phyloP scores from a whole-genome alignment of 805 yeast species.

The Metschnikowia anglica region DNA sequence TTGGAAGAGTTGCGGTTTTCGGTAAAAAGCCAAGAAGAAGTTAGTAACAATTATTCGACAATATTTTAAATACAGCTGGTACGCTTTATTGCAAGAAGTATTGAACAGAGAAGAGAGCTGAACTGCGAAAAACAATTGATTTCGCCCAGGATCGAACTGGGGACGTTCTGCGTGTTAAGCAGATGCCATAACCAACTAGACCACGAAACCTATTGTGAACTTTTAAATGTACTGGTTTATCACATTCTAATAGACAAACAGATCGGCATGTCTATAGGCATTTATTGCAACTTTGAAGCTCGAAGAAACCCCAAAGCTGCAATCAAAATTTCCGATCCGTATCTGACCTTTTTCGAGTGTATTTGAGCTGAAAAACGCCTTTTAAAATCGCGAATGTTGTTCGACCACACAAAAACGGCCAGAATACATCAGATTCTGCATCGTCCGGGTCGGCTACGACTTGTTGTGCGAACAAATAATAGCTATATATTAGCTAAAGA shows the following conservation, averaged over 20 bases:
- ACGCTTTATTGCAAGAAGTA: too few relatives aligned
- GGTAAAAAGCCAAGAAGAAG: constrained; percentile 35
- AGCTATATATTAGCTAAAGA: not conserved
- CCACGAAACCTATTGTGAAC: constrained; percentile 27
- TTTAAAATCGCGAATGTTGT: constrained; percentile 12
- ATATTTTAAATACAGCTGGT: too few relatives aligned
- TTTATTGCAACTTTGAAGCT: too few relatives aligned
- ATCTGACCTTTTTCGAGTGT: constrained; percentile 17
- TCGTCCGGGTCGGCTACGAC: constrained; percentile 15
- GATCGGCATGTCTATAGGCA: too few relatives aligned
- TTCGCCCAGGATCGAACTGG: constrained; percentile 29
- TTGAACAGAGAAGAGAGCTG: too few relatives aligned
- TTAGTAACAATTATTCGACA: too few relatives aligned
- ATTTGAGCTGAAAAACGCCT: constrained; percentile 8
- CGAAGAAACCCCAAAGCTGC: too few relatives aligned
- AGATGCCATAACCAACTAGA: constrained; percentile 28
- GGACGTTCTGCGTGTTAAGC: constrained; percentile 30
- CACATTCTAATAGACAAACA: too few relatives aligned
- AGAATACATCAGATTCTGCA: constrained; percentile 2
- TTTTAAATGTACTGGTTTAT: too few relatives aligned
- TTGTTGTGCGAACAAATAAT: not conserved
- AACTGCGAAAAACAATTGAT: too few relatives aligned
- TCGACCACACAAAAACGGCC: constrained; percentile 18
- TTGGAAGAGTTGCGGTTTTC: constrained; percentile 41
- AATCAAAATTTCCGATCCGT: constrained; percentile 19